phyloP scores from a whole-genome alignment of 371 early-diverging fungal species.

The Capillidium heterosporum region DNA sequence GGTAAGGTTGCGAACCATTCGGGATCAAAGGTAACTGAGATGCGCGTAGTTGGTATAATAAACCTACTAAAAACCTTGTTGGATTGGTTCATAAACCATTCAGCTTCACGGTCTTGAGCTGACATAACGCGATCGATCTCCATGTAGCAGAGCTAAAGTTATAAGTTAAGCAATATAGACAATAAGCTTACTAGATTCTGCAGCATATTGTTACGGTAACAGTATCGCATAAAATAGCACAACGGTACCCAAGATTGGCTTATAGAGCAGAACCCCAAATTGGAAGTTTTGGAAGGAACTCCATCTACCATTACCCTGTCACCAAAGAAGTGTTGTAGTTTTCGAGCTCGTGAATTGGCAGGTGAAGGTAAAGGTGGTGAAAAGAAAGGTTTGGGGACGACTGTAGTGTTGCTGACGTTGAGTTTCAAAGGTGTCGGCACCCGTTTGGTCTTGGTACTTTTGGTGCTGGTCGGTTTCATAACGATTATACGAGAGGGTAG shows the following conservation, averaged over 20 bases:
- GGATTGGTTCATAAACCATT: not conserved
- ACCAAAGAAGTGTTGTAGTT: not conserved
- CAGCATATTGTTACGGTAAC: not conserved
- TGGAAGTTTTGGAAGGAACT: not conserved
- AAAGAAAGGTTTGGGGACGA: not conserved
- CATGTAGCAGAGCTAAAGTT: constrained; percentile 1
- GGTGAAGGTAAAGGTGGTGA: not conserved
- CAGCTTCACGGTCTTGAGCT: too few species aligned
- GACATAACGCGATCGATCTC: not conserved
- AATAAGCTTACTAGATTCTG: not conserved
- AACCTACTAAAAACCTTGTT: not conserved
- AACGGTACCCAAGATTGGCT: not conserved
- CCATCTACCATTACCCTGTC: not conserved
- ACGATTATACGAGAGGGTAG: too few species aligned
- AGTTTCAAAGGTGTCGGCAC: not conserved
- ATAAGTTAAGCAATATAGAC: not conserved
- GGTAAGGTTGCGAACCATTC: not conserved
- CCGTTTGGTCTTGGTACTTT: too few species aligned
- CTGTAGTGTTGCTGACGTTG: not conserved
- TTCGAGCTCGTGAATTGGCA: not conserved
- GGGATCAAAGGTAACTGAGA: not conserved
- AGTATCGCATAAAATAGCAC: constrained; percentile 2
- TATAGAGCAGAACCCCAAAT: not conserved
- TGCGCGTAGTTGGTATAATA: not conserved
- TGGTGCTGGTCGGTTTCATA: too few species aligned